Conservation (phyloP, 176 grass and related monocot species). For the Cymbopogon citratus region DNA sequence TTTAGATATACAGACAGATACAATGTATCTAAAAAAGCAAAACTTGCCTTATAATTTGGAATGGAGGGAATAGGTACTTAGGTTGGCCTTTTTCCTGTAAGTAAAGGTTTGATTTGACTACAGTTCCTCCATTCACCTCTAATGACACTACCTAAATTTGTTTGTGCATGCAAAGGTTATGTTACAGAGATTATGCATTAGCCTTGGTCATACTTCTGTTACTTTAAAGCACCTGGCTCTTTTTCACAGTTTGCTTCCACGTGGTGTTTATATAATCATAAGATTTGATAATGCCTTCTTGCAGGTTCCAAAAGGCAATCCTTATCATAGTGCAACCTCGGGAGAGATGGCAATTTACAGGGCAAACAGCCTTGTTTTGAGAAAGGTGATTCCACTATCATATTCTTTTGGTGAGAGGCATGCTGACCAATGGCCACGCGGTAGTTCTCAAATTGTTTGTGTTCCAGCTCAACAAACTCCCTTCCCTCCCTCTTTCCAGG, state of each 20-base stretch:
- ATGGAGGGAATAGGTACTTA: not conserved
- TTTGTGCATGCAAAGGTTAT: not conserved
- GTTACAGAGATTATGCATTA: not conserved
- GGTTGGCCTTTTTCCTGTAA: not conserved
- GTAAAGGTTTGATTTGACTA: not conserved
- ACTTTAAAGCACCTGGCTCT: not conserved
- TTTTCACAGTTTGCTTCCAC: not conserved
- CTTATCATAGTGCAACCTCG: conserved; percentile 91
- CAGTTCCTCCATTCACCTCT: not conserved
- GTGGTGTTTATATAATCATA: conserved; percentile 1
- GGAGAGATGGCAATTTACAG: conserved; percentile 97
- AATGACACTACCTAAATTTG: not conserved
- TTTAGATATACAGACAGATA: no score
- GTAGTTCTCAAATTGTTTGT: conserved; percentile 1
- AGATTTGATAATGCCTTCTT: conserved; percentile 21
- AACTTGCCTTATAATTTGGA: no score
- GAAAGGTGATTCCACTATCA: conserved; percentile 56
- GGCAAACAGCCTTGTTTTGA: conserved; percentile 80
- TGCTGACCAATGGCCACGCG: not conserved
- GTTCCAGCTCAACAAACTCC: conserved; percentile 8
- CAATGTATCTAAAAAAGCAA: no score
- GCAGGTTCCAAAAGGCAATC: conserved; percentile 92
- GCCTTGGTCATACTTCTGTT: not conserved
- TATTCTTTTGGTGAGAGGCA: not conserved
- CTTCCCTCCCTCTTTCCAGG: conserved; percentile 34